These are phyloP conservation scores for Cryoendolithus antarcticus DNA, from an alignment of 2,329 filamentous ascomycete species.

Conservation along the genomic window DNA sequence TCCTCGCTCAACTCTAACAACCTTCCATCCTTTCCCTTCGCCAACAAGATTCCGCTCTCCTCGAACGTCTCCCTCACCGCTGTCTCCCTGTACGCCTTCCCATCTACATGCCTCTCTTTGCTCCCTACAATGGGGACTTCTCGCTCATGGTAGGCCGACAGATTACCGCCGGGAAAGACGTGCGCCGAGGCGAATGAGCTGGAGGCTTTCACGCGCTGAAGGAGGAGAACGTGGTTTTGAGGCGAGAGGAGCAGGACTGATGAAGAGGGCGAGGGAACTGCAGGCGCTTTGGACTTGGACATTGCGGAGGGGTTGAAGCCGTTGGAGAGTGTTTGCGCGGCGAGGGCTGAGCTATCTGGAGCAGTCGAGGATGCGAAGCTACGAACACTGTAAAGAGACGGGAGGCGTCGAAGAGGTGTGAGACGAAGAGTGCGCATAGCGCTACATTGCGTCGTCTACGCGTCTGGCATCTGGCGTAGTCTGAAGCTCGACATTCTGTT, in stretches of 20 bases:
- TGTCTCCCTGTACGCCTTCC: constrained; percentile 61
- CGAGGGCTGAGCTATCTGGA: too few species aligned
- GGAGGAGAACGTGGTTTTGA: constrained; percentile 72
- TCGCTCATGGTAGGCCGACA: constrained; percentile 68
- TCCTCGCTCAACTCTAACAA: constrained; percentile 49
- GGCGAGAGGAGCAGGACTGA: constrained; percentile 80
- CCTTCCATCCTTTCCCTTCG: constrained; percentile 38
- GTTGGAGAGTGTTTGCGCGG: constrained; percentile 4
- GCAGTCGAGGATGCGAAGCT: too few species aligned
- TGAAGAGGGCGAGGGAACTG: constrained; percentile 48
- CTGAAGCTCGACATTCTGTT: too few species aligned
- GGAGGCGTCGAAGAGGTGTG: too few species aligned
- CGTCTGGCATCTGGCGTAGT: too few species aligned
- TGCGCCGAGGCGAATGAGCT: constrained; percentile 81
- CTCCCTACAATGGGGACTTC: constrained; percentile 37
- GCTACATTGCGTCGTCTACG: too few species aligned
- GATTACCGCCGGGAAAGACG: constrained; percentile 86
- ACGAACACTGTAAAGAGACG: too few species aligned
- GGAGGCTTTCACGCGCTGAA: constrained; percentile 74
- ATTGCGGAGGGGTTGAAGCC: constrained; percentile 7
- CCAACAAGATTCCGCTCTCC: constrained; percentile 80
- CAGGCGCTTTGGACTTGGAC: constrained; percentile 26
- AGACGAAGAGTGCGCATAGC: too few species aligned
- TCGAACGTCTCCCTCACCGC: constrained; percentile 90
- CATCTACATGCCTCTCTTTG: constrained; percentile 54